A percentile compares a stretch with the other conserved stretches of the same genome.
Conservation (phyloP, 106 monocot species). For the Xerophyta viscosa region DNA sequence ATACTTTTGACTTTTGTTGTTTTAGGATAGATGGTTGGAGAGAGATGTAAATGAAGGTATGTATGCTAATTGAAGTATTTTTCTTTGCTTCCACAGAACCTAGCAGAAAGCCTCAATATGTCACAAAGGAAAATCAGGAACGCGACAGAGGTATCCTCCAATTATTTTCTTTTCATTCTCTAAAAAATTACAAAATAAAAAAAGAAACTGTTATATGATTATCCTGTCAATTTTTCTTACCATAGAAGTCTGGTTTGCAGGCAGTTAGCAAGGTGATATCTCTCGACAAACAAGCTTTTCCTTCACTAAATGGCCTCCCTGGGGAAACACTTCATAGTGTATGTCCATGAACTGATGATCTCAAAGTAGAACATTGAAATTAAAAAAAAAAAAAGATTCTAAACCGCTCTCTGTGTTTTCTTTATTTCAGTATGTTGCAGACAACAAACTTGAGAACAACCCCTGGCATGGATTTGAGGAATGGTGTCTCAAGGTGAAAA, state of each 20-base stretch:
- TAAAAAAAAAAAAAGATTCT: too few species aligned
- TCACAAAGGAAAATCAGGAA: conserved; percentile 82
- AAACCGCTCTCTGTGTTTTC: background rate
- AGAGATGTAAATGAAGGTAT: too few species aligned
- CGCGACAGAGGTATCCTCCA: conserved; percentile 73
- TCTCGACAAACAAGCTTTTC: conserved; percentile 81
- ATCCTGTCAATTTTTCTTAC: conserved; percentile 6
- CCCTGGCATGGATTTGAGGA: conserved; percentile 90
- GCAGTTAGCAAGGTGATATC: conserved; percentile 75
- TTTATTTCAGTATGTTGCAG: conserved; percentile 67
- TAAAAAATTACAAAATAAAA: too few species aligned
- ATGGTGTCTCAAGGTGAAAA: conserved; percentile 71
- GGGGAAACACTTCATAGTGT: conserved; percentile 89
- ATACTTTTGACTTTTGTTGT: too few species aligned
- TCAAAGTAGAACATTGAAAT: too few species aligned
- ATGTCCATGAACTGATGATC: too few species aligned
- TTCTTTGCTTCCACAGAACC: conserved; percentile 35
- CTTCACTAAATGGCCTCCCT: conserved; percentile 68
- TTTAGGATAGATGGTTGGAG: too few species aligned
- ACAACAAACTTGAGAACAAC: conserved; percentile 72
- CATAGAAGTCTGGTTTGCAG: conserved; percentile 24
- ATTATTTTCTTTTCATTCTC: background rate
- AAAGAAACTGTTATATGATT: background rate
- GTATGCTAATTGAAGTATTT: too few species aligned
- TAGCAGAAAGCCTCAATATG: conserved; percentile 76